Percentiles rank a stretch among this genome's conserved stretches.
Conservation (phyloP, 306 rosid species). For the Prinsepia uniflora region DNA sequence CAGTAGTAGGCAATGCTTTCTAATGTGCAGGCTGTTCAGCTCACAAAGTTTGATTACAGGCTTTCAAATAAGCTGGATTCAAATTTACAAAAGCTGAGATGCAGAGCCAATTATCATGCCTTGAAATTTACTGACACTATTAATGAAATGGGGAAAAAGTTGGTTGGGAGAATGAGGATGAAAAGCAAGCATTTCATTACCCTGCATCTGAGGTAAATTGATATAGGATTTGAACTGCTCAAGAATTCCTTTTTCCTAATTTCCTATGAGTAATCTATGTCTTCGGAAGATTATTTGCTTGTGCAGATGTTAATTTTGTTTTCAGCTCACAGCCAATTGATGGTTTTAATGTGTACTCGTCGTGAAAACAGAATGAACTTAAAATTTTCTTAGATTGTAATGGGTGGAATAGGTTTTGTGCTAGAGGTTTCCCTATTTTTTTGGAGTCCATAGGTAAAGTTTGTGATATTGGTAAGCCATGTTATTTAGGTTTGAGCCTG, state of each 20-base stretch:
- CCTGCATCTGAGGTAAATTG: constrained; percentile 78
- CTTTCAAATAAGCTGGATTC: constrained; percentile 68
- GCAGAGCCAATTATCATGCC: constrained; percentile 86
- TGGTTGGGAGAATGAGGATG: constrained; percentile 68
- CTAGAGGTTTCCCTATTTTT: neutral
- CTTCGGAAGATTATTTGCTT: neutral
- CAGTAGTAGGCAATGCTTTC: constrained; percentile 8
- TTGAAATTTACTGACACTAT: constrained; percentile 64
- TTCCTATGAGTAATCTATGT: too few relatives aligned
- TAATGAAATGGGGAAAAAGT: constrained; percentile 53
- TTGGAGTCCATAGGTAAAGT: constrained; percentile 6
- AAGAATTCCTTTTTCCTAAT: constrained; percentile 1
- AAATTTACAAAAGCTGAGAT: constrained; percentile 73
- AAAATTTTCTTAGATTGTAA: neutral
- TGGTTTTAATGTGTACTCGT: neutral
- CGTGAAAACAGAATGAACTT: neutral
- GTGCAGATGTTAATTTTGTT: neutral
- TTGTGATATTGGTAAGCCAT: constrained; percentile 20
- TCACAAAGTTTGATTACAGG: constrained; percentile 86
- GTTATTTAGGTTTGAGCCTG: constrained; percentile 71
- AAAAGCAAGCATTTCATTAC: constrained; percentile 71
- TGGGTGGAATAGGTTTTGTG: neutral
- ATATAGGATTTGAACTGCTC: constrained; percentile 7
- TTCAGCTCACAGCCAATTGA: neutral
- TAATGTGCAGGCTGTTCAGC: constrained; percentile 63